Evolutionary conservation across 1,139 yeast species (phyloP), one percentile per base, ranked within the genome.

Genomic region (Zygosaccharomyces sapae): DNA sequence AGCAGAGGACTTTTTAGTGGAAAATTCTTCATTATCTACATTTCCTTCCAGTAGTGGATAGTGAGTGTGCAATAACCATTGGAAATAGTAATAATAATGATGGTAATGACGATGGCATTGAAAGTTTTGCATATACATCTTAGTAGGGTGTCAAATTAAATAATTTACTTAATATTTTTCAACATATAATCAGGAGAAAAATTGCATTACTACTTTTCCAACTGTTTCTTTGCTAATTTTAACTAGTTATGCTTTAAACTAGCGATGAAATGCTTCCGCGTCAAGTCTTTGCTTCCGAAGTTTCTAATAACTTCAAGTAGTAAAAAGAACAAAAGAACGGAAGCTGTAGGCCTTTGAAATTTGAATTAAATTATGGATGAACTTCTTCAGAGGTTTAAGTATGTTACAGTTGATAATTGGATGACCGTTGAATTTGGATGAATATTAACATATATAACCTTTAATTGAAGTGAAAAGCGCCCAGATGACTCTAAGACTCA

Each of bases 311-410:
- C 34, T n/a, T n/a, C 18, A 16, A 25, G 12, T 22, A 5, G 25
- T 5, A n/a, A 13, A 18, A 20, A 12, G 19, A 25, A 37, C n/a
- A n/a, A 7, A 37, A 19, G 13, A 12, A 8, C 18, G n/a, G 8
- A 10, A 25, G 24, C n/a, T 16, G 27, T 13, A 29, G n/a, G 19
- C n/a, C 16, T 13, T 18, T 16, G 20, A 10, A 5, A 10, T 16
- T n/a, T 13, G 19, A 13, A 12, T 37, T 43, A 8, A 9, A n/a
- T 22, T 25, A 49, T 49, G 52, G 56, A 53, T 40, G 33, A 48
- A 4, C 43, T 53, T 38, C 36, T 53, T 10, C 40, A 44, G 34
- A 44, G 36, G 31, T 53, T 52, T 41, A 47, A 52, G 56, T 53
- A 53, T 48, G 56, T 50, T 22, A 4, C 18, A n/a, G 13, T 18